Evolutionary conservation across 2,329 filamentous ascomycete genomes (phyloP).

Genomic region (Ploettnerulaceae sp.): DNA sequence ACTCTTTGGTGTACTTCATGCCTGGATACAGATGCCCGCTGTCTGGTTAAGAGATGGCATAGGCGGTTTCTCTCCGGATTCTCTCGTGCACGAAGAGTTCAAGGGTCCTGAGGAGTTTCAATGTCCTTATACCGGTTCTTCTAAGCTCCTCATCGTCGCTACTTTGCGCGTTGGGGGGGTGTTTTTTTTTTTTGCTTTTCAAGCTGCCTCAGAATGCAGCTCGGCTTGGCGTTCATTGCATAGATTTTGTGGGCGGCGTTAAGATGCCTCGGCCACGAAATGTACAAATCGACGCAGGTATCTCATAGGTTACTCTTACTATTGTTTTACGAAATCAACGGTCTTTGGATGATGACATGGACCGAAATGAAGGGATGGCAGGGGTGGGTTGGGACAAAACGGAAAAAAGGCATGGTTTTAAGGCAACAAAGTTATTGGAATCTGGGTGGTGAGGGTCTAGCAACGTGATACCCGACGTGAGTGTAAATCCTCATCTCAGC

Average conservation of each 20-base stretch:
- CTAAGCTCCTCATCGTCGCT: not conserved
- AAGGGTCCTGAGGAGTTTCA: not conserved
- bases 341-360: not conserved
- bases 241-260: not conserved
- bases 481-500: not conserved
- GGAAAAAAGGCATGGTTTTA: not conserved
- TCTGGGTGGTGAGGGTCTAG: not conserved
- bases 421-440: too few relatives aligned
- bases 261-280: slow-evolving; percentile 61
- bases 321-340: not conserved
- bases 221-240: slow-evolving; percentile 3
- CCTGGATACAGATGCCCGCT: not conserved
- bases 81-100: not conserved
- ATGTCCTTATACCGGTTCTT: not conserved
- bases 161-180: too few relatives aligned
- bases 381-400: not conserved
- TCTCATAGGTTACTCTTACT: not conserved
- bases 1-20: not conserved
- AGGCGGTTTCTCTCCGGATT: not conserved
- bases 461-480: not conserved
- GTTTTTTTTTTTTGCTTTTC: not conserved
- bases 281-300: slow-evolving; percentile 55
- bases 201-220: not conserved
- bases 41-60: not conserved
- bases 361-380: not conserved